These are phyloP conservation scores for Verticillium nonalfalfae DNA, from an alignment of 2,329 filamentous ascomycete species.

Conservation along the genomic window DNA sequence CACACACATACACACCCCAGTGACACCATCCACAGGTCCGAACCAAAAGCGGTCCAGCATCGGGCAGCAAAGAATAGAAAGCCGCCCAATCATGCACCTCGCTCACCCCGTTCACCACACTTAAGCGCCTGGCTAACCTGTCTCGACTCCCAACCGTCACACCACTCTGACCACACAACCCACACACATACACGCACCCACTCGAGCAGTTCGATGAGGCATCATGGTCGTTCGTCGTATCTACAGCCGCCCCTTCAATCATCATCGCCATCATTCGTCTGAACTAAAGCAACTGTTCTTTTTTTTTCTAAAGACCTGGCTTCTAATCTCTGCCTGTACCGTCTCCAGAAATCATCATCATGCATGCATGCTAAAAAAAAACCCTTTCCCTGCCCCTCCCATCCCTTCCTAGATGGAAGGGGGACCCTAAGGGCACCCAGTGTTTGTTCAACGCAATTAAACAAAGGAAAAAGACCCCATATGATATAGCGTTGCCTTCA, in stretches of 20 bases:
- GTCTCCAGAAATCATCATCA: not conserved
- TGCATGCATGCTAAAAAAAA: not conserved
- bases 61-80: conserved; percentile 3
- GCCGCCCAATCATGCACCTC: conserved; percentile 5
- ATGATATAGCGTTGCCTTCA: not conserved
- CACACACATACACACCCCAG: too few relatives aligned
- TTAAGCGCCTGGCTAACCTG: not conserved
- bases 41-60: conserved; percentile 1
- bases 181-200: too few relatives aligned
- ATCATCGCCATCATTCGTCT: too few relatives aligned
- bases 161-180: not conserved
- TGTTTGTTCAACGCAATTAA: not conserved
- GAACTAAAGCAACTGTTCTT: too few relatives aligned
- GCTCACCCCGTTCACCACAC: not conserved
- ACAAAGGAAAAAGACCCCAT: not conserved
- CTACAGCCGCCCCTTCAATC: not conserved
- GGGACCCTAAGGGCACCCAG: not conserved
- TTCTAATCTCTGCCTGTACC: not conserved
- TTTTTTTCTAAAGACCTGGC: not conserved
- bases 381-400: not conserved
- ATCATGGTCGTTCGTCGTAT: not conserved
- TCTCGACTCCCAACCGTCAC: not conserved
- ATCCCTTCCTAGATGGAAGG: not conserved
- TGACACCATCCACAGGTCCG: not conserved
- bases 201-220: too few relatives aligned